A percentile compares a stretch with the other conserved stretches of the same genome.
phyloP scores from a whole-genome alignment of 331 rosid genomes.

The Quercus phellos region DNA sequence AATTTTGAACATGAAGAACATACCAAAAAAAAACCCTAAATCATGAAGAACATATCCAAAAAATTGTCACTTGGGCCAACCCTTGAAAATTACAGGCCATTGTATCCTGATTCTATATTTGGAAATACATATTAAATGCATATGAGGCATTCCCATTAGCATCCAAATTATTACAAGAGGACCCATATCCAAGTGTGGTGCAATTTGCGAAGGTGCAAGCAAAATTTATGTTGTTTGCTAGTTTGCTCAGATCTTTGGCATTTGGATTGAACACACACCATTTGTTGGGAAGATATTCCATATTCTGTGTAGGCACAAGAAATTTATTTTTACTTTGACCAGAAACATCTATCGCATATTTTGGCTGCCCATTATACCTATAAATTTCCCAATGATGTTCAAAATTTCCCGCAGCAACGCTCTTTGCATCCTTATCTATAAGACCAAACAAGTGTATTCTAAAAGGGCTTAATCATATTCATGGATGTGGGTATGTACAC shows the following conservation, averaged over 20 bases:
- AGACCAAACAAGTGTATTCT: conserved; percentile 54
- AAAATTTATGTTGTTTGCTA: conserved; percentile 60
- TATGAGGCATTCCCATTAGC: conserved; percentile 81
- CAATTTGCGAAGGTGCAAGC: conserved; percentile 77
- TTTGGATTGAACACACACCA: conserved; percentile 82
- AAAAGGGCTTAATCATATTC: conserved; percentile 9
- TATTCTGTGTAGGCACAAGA: conserved; percentile 53
- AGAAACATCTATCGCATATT: conserved; percentile 58
- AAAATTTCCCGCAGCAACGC: conserved; percentile 73
- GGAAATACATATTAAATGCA: conserved; percentile 82
- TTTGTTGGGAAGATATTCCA: conserved; percentile 49
- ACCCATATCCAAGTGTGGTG: conserved; percentile 81
- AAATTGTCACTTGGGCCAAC: conserved; percentile 43
- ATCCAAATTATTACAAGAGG: conserved; percentile 75
- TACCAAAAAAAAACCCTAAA: no score
- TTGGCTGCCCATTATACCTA: conserved; percentile 76
- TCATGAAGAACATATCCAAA: no score
- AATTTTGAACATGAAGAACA: no score
- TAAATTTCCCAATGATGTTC: conserved; percentile 95
- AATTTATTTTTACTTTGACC: conserved; percentile 69
- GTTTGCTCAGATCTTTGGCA: conserved; percentile 70
- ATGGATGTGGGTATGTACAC: no score
- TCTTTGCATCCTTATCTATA: conserved; percentile 76
- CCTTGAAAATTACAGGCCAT: conserved; percentile 73
- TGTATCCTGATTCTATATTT: conserved; percentile 66